Evolutionary conservation across 2,329 filamentous ascomycete species (phyloP).

Genomic region (Ambrosiella beaveri): DNA sequence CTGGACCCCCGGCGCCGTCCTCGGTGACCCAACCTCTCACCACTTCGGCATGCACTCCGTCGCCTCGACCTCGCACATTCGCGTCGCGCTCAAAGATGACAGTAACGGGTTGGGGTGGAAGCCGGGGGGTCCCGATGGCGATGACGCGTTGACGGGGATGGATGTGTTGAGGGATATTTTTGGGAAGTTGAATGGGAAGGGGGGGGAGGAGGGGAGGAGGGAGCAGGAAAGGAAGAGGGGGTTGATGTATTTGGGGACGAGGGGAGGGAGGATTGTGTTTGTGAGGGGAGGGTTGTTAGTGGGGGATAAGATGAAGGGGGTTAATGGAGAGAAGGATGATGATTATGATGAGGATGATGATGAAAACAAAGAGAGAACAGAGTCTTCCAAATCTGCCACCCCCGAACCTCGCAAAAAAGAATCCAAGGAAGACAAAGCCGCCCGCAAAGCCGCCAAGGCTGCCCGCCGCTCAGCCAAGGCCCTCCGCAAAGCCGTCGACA

Average conservation of each 20-base stretch:
- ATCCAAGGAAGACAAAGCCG: slow-evolving; percentile 9
- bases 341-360: background rate
- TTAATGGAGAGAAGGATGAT: background rate
- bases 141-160: slow-evolving; percentile 67
- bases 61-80: slow-evolving; percentile 72
- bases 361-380: background rate
- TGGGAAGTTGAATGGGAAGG: slow-evolving; percentile 77
- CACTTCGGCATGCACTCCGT: slow-evolving; percentile 63
- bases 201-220: slow-evolving; percentile 41
- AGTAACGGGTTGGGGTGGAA: slow-evolving; percentile 78
- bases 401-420: slow-evolving; percentile 5
- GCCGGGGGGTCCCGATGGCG: slow-evolving; percentile 35
- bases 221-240: slow-evolving; percentile 52
- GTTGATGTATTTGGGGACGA: slow-evolving; percentile 54
- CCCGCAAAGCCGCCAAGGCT: slow-evolving; percentile 8
- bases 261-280: slow-evolving; percentile 60
- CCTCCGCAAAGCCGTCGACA: background rate
- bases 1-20: slow-evolving; percentile 70
- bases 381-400: background rate
- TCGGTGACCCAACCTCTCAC: slow-evolving; percentile 60
- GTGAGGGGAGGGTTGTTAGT: slow-evolving; percentile 60
- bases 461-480: background rate
- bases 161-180: slow-evolving; percentile 75
- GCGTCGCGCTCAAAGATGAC: slow-evolving; percentile 74
- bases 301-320: slow-evolving; percentile 15